A percentile compares a stretch with the other conserved stretches of the same genome.
phyloP scores from a whole-genome alignment of 2,329 filamentous ascomycete genomes.

The Cladobotryum protrusum region DNA sequence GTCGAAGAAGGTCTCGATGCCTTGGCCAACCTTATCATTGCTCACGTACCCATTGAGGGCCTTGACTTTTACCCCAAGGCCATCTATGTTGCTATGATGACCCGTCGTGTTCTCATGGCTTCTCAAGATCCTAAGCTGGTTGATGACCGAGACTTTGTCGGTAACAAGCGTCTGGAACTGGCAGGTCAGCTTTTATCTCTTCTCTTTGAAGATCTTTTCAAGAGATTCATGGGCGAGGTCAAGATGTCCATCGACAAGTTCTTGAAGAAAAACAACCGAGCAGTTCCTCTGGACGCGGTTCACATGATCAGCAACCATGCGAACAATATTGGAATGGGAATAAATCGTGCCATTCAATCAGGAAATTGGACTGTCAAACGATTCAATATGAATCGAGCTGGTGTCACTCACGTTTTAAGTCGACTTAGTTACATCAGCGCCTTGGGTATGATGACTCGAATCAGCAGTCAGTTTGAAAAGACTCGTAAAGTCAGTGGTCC shows the following conservation, averaged over 20 bases:
- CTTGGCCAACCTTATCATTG: constrained; percentile 85
- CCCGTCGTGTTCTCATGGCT: constrained; percentile 90
- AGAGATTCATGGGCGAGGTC: constrained; percentile 83
- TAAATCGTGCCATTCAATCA: constrained; percentile 94
- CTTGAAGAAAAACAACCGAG: constrained; percentile 86
- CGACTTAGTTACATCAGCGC: constrained; percentile 94
- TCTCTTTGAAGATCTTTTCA: constrained; percentile 96
- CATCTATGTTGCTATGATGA: constrained; percentile 95
- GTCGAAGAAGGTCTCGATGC: constrained; percentile 91
- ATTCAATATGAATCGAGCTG: constrained; percentile 97
- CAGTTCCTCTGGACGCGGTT: constrained; percentile 80
- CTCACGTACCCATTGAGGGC: constrained; percentile 85
- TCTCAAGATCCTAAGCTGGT: constrained; percentile 83
- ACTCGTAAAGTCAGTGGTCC: constrained; percentile 94
- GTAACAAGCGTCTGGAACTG: constrained; percentile 92
- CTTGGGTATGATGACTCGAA: constrained; percentile 98
- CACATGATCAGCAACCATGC: constrained; percentile 79
- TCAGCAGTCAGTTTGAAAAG: constrained; percentile 98
- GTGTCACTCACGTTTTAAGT: constrained; percentile 93
- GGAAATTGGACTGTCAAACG: constrained; percentile 98
- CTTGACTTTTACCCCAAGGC: constrained; percentile 97
- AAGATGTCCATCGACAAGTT: constrained; percentile 95
- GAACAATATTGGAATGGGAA: constrained; percentile 81
- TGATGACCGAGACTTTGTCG: constrained; percentile 95
- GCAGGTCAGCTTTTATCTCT: constrained; percentile 91